Base-by-base conservation (phyloP, 768 basidiomycete genomes). In the Leccinum olivaceopallidum region DNA sequence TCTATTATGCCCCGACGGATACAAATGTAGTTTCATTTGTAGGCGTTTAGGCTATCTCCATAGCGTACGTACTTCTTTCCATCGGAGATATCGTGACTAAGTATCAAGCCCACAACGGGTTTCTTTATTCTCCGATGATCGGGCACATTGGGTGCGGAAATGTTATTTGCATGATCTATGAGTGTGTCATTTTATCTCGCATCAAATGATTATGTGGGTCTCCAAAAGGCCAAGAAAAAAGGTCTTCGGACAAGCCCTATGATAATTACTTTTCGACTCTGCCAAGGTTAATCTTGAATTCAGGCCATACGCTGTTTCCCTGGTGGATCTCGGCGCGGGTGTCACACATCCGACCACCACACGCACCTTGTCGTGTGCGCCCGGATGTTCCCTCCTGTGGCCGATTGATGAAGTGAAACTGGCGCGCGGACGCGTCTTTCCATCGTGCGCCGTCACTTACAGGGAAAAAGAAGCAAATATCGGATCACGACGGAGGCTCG, bases 261-360 rank as follows among this genome's bases (percentile, higher is more conserved):
- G 30, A 62, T 36, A 36, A 36, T 64, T 53, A 26, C 53, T 55
- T 56, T 56, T 63, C 53, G 22, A 30, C 60, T 42, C 57, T 55
- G 28, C 52, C 61, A 60, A 70, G 54, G 70, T 72, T 71, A 71
- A 71, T 71, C 70, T 65, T 61, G 60, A 62, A 51, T 63, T 50
- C 12, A 30, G 18, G 55, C n/a, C 36, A 28, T 16, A 22, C 39
- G 39, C 39, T 39, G 56, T 60, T 60, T 57, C 48, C 9, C 18
- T 68, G 58, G 60, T 39, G 62, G 55, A 64, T 70, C 58, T 65
- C 52, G 58, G 61, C 30, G n/a, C 26, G 42, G 42, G n/a, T 53
- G 50, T 24, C 49, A 60, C 26, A 34, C 36, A 37, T 39, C 54
- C 22, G 24, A 24, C 18, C 24, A 53, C 57, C 16, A 24, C 28